Base-by-base conservation (phyloP, 1,284 basidiomycete genomes). In the Cryptococcus sp. region DNA sequence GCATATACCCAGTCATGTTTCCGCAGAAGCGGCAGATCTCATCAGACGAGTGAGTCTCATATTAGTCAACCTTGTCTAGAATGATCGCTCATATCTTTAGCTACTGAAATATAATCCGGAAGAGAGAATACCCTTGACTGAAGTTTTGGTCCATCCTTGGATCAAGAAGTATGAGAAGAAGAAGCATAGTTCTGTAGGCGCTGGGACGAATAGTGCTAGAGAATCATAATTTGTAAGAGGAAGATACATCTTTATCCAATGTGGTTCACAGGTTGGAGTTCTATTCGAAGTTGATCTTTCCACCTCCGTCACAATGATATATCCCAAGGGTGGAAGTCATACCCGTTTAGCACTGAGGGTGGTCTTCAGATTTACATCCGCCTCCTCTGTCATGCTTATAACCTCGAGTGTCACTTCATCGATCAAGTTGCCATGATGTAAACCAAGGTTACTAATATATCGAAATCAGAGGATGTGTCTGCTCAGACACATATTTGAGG, bases 121-220 rank as follows among this genome's bases (percentile, higher is more conserved):
- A 66, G 84, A 89, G 53, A 84, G 96, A 2, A 64, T 99, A 4
- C 82, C 93, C 0, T 82, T 98, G 8, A 76, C 79, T 1, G 86
- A 95, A 32, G 95, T 97, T 34, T 80, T 87, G 42, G 79, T 79
- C 7, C 96, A 98, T 70, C 92, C 94, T 7, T 99, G 96, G 95
- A 88, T 99, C 60, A 81, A 88, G 58, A 89, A 85, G 73, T 87
- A 95, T 58, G 74, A 79, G 62, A 74, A 73, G 67, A 68, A 69
- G 46, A 63, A 47, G 23, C 34, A n/a, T 11, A 41, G 38, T 41
- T 41, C 38, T 10, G 10, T n/a, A 10, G 38, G 38, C n/a, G 38
- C 38, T 10, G 38, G 38, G 10, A n/a, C n/a, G 38, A 41, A 10
- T 10, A 41, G 10, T 41, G 38, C 10, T 10, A 41, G 38, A n/a